phyloP scores from a whole-genome alignment of 2,329 filamentous ascomycete genomes.

The Sclerotinia borealis region DNA sequence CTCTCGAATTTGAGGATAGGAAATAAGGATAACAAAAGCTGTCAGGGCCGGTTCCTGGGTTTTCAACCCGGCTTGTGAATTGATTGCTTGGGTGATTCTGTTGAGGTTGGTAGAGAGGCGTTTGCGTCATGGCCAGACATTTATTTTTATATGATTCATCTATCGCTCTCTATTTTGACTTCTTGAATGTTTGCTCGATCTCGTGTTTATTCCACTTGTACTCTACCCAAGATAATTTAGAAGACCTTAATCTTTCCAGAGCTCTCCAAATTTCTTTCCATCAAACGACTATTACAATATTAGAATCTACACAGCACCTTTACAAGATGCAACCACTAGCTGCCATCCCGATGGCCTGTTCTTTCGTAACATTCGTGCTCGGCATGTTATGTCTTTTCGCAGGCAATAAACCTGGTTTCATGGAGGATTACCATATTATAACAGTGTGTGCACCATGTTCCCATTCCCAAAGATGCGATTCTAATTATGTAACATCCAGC shows the following conservation, averaged over 20 bases:
- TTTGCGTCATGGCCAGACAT: not conserved
- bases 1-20: not conserved
- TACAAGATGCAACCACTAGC: slow-evolving; percentile 40
- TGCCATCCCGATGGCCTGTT: slow-evolving; percentile 44
- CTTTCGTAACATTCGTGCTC: slow-evolving; percentile 50
- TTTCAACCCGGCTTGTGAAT: not conserved
- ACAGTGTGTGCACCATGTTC: slow-evolving; percentile 38
- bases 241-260: not conserved
- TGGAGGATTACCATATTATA: slow-evolving; percentile 51
- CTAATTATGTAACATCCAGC: slow-evolving; percentile 31
- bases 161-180: not conserved
- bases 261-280: not conserved
- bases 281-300: not conserved
- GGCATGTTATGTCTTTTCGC: slow-evolving; percentile 56
- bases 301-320: not conserved
- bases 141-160: not conserved
- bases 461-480: not conserved
- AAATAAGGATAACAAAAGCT: not conserved
- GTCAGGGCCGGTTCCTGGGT: not conserved
- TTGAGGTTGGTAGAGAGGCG: not conserved
- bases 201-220: not conserved
- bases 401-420: slow-evolving; percentile 48
- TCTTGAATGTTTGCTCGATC: not conserved
- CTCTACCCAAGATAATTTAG: not conserved
- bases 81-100: not conserved